Evolutionary conservation across 2,329 filamentous ascomycete species (phyloP).

Genomic region (Ophiocordyceps australis): DNA sequence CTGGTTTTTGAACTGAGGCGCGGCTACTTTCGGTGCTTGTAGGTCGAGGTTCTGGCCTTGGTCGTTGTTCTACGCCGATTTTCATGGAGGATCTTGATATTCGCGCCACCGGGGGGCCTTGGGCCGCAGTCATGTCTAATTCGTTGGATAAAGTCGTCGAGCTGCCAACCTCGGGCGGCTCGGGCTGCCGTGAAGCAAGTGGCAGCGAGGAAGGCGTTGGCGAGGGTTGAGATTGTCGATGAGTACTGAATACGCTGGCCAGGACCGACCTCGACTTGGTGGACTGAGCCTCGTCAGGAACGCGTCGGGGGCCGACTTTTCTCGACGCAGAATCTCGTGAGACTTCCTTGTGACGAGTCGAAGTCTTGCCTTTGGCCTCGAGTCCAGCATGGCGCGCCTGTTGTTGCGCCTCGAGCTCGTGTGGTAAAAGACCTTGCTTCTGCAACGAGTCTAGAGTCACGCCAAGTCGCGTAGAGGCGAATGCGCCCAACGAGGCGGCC

Average conservation of each 20-base stretch:
- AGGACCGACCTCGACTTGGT: slow-evolving; percentile 11
- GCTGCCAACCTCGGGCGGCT: slow-evolving; percentile 1
- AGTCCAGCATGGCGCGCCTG: not conserved
- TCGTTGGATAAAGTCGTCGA: too few species aligned
- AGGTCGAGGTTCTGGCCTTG: too few species aligned
- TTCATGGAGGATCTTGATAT: too few species aligned
- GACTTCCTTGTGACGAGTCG: not conserved
- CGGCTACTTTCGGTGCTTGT: too few species aligned
- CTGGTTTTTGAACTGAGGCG: too few species aligned
- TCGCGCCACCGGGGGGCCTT: too few species aligned
- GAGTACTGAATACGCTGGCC: slow-evolving; percentile 14
- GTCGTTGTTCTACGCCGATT: too few species aligned
- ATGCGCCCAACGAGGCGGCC: slow-evolving; percentile 5
- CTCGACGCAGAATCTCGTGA: not conserved
- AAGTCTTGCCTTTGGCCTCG: not conserved
- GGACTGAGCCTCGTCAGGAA: slow-evolving; percentile 2
- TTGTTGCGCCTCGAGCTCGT: not conserved
- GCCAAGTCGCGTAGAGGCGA: too few species aligned
- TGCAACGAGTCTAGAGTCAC: too few species aligned
- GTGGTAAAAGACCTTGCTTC: not conserved
- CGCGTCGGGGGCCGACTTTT: not conserved
- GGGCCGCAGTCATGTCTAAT: too few species aligned
- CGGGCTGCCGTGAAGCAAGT: slow-evolving; percentile 1
- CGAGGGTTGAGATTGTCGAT: slow-evolving; percentile 8
- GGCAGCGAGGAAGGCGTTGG: slow-evolving; percentile 10